Base-by-base conservation (phyloP, 345 rosid species). In the Erysimum cheiranthoides region DNA sequence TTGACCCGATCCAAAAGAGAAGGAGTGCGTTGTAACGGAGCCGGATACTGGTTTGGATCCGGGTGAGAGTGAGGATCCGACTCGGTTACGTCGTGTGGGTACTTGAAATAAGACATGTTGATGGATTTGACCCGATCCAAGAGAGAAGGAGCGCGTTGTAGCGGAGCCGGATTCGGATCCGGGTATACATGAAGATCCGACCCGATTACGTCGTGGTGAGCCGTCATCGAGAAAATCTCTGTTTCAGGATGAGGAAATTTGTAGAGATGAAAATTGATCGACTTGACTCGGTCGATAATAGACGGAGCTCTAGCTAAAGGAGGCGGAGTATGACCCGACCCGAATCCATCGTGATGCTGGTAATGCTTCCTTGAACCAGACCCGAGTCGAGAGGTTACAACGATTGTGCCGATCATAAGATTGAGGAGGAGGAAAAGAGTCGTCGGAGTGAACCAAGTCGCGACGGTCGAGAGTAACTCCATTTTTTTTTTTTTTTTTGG, bases 61-160 rank as follows among this genome's bases (percentile, higher is more conserved):
- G 45, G 60, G n/a, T 66, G 32, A 10, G 36, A 45, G 57, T 67
- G 63, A 57, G 3, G 64, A 63, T 45, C 76, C 82, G 58, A 58
- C 66, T 27, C 49, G 73, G 68, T 27, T 58, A 60, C 28, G 38
- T 77, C 73, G 30, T 79, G 73, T 2, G 72, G 71, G 69, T 30
- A 74, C 42, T 70, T 59, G 61, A 70, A 71, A 2, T 61, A 46
- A 4, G 79, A 66, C 75, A 84, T 64, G 69, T 88, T 77, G 64
- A 88, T 76, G 78, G 96, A 88, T 84, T 84, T 87, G 53, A 91
- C 84, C 14, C 91, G 85, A 31, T 84, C 86, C 17, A 88, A n/a
- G 27, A 93, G 75, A 14, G 96, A 89, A 4, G 91, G 91, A 21
- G 82, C 72, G 14, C 87, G 85, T 27, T 59, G 78, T 10, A 82